Percentiles rank a stretch among this genome's conserved stretches.
These are phyloP conservation scores for Aureobasidium subglaciale DNA, from an alignment of 2,329 filamentous ascomycete species.

Conservation along the genomic window DNA sequence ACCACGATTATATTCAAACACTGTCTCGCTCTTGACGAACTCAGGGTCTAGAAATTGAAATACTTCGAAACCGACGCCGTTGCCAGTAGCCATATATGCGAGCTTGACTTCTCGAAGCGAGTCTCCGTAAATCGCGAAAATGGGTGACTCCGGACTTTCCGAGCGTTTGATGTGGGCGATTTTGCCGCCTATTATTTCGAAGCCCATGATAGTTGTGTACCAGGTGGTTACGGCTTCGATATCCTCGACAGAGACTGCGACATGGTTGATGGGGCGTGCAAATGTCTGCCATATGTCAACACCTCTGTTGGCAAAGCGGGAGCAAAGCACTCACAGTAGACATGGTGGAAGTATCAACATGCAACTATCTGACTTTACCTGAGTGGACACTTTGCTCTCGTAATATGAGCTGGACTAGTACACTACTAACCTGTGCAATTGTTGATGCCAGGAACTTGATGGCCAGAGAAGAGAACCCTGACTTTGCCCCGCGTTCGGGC, in stretches of 20 bases:
- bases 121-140: conserved; percentile 28
- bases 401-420: no score
- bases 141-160: conserved; percentile 22
- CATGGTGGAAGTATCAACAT: no score
- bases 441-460: no score
- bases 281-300: neutral
- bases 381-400: no score
- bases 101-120: conserved; percentile 26
- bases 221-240: conserved; percentile 22
- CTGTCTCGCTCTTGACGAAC: conserved; percentile 12
- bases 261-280: conserved; percentile 21
- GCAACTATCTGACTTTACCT: no score
- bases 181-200: conserved; percentile 21
- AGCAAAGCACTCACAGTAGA: no score
- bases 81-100: conserved; percentile 28
- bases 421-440: no score
- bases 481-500: no score
- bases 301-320: no score
- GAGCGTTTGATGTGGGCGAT: conserved; percentile 3
- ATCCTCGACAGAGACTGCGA: conserved; percentile 25
- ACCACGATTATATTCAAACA: conserved; percentile 24
- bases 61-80: conserved; percentile 30
- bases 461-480: no score
- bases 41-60: conserved; percentile 29
- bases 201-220: conserved; percentile 24